Evolutionary conservation across 1,139 yeast species (phyloP), one percentile per base, ranked within the genome.

Genomic region (Hemisphaericaspora lyxosophila): DNA sequence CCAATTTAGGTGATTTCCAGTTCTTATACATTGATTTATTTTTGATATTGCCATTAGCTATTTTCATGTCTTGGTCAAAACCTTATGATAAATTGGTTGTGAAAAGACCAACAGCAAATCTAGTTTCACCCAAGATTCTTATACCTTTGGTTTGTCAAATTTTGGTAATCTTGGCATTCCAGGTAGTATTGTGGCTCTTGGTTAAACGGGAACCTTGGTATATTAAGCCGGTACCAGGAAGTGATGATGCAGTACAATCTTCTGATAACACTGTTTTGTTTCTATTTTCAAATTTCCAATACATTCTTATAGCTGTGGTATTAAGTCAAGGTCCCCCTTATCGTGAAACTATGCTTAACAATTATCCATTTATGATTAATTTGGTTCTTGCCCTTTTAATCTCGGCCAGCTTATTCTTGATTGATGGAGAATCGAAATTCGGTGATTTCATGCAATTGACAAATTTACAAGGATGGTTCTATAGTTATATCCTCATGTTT

Each of bases 1-100:
- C 96, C 5, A 92, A 94, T 55, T 67, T 94, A 45, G 98, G 98
- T n/a, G 98, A 92, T 60, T 90, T 94, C 64, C 98, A 92, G 63
- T 92, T 92, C 55, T 68, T 92, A 49, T 89, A 90, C 77, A 92
- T 92, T 60, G 99, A 92, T 63, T 63, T 92, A 59, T 79, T 86
- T 46, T 69, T 92, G 57, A 94, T 92, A 51, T 75, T 92, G 40
- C 99, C 99, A 5, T 78, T 92, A 54, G 98, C 98, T 0, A 81
- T 92, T 7, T 89, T 89, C 63, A 85, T 94, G 98, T 90, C 97
- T 6, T 90, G 98, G 97, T 82, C 97, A 1, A 80, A 82, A 53
- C 95, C 99, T 0, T 83, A 69, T 53, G 68, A 72, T 2, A 60
- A 55, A 22, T 64, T 92, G 20, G 77, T 78, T 11, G 62, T 68